Conservation (phyloP, 1,284 basidiomycete genomes). For the Boletus smithii region DNA sequence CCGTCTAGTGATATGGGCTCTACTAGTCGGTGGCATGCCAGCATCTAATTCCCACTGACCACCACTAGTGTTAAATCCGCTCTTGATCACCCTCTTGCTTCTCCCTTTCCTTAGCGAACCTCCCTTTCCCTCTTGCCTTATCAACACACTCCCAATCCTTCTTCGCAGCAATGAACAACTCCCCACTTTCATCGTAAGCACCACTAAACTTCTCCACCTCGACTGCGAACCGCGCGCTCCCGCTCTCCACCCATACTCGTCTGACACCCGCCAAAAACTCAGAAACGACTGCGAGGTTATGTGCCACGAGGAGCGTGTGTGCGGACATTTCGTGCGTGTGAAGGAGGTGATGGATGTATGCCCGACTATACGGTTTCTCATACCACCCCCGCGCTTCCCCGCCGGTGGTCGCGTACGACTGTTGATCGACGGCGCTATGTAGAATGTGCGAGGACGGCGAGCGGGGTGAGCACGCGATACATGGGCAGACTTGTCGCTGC, state of each 20-base stretch:
- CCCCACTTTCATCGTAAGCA: conserved; percentile 48
- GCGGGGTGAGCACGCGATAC: conserved; percentile 61
- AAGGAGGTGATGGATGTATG: conserved; percentile 78
- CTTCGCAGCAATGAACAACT: conserved; percentile 51
- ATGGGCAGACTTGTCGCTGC: conserved; percentile 43
- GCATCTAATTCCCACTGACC: background rate
- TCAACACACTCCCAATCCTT: conserved; percentile 61
- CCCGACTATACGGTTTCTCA: conserved; percentile 50
- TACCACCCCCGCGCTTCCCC: conserved; percentile 8
- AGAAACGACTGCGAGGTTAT: conserved; percentile 68
- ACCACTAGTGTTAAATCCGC: no score
- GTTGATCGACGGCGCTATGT: conserved; percentile 50
- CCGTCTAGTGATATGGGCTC: background rate
- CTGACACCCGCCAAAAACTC: conserved; percentile 62
- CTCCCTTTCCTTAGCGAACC: conserved; percentile 22
- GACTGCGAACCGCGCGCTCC: conserved; percentile 35
- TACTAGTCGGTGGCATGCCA: background rate
- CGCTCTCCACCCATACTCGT: conserved; percentile 32
- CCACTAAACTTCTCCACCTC: conserved; percentile 51
- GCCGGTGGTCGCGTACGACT: conserved; percentile 7
- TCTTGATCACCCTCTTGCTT: conserved; percentile 1
- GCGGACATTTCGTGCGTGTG: conserved; percentile 86
- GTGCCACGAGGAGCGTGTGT: conserved; percentile 66
- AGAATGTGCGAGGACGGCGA: conserved; percentile 38
- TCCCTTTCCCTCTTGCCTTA: conserved; percentile 29